Evolutionary conservation across 2,329 filamentous ascomycete genomes (phyloP).

Genomic region (Whalleya microplaca): DNA sequence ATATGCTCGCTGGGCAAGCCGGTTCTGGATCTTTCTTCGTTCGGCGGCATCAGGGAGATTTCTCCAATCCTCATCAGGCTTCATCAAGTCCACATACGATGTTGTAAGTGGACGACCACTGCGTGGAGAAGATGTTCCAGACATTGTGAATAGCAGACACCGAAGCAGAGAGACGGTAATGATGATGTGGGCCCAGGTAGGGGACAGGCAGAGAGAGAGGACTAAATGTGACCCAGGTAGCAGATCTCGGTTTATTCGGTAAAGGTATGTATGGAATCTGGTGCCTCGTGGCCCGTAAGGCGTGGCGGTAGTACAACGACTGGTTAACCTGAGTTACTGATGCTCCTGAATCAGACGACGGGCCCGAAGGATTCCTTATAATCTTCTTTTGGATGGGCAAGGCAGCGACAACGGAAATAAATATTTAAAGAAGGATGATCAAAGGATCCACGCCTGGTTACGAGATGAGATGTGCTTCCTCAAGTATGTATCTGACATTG

Average conservation of each 20-base stretch:
- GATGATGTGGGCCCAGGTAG: neutral
- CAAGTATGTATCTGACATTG: slow-evolving; percentile 23
- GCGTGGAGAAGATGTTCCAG: slow-evolving; percentile 35
- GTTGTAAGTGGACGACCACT: slow-evolving; percentile 39
- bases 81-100: slow-evolving; percentile 40
- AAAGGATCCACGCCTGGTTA: slow-evolving; percentile 28
- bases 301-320: slow-evolving; percentile 14
- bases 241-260: slow-evolving; percentile 15
- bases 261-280: slow-evolving; percentile 16
- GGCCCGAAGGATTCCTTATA: slow-evolving; percentile 25
- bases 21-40: slow-evolving; percentile 41
- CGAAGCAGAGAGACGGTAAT: neutral
- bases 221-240: slow-evolving; percentile 17
- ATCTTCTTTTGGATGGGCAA: slow-evolving; percentile 23
- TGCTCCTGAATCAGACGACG: slow-evolving; percentile 28
- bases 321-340: slow-evolving; percentile 23
- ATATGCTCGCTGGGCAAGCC: slow-evolving; percentile 40
- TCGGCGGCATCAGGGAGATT: slow-evolving; percentile 39
- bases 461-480: slow-evolving; percentile 20
- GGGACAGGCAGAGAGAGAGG: slow-evolving; percentile 4
- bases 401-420: slow-evolving; percentile 22
- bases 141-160: slow-evolving; percentile 25
- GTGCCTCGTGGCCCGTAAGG: slow-evolving; percentile 10
- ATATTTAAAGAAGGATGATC: slow-evolving; percentile 21
- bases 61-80: slow-evolving; percentile 41